Evolutionary conservation across 805 yeast species (phyloP).

Genomic region (Candida alai): DNA sequence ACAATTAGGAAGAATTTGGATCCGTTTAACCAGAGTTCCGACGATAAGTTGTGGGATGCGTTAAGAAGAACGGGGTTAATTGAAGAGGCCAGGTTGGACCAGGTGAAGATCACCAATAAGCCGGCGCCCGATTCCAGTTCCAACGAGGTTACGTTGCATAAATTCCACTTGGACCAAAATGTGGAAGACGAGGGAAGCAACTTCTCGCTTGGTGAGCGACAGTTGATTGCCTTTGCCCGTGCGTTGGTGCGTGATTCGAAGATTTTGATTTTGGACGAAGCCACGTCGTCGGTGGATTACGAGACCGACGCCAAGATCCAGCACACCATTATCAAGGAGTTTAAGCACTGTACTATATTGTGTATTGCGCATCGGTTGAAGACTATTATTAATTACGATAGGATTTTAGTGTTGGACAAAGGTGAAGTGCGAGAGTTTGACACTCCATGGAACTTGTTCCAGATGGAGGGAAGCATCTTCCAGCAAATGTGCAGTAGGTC

Average conservation of each 20-base stretch:
- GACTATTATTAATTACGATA: conserved; percentile 71
- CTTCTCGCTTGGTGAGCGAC: conserved; percentile 75
- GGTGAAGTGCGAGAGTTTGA: conserved; percentile 76
- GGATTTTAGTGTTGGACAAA: conserved; percentile 75
- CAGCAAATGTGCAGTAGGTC: conserved; percentile 65
- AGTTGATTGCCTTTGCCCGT: conserved; percentile 75
- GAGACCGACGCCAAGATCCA: conserved; percentile 83
- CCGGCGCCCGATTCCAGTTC: background rate
- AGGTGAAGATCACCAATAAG: conserved; percentile 13
- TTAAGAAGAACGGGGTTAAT: conserved; percentile 55
- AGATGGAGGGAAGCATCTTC: conserved; percentile 50
- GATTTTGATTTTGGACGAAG: conserved; percentile 82
- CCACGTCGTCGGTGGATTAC: conserved; percentile 76
- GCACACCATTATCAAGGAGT: conserved; percentile 65
- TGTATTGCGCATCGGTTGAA: conserved; percentile 87
- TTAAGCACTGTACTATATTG: conserved; percentile 66
- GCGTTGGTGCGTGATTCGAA: conserved; percentile 75
- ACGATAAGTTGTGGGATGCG: conserved; percentile 55
- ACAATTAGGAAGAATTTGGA: conserved; percentile 57
- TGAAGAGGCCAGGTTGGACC: conserved; percentile 27
- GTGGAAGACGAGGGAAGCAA: conserved; percentile 71
- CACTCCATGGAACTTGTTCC: conserved; percentile 64
- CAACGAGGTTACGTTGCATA: conserved; percentile 18
- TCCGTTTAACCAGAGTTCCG: conserved; percentile 52
- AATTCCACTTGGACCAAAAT: conserved; percentile 41